These are phyloP conservation scores for Dujonia santamariae DNA, from an alignment of 1,139 yeast species.

Conservation along the genomic window DNA sequence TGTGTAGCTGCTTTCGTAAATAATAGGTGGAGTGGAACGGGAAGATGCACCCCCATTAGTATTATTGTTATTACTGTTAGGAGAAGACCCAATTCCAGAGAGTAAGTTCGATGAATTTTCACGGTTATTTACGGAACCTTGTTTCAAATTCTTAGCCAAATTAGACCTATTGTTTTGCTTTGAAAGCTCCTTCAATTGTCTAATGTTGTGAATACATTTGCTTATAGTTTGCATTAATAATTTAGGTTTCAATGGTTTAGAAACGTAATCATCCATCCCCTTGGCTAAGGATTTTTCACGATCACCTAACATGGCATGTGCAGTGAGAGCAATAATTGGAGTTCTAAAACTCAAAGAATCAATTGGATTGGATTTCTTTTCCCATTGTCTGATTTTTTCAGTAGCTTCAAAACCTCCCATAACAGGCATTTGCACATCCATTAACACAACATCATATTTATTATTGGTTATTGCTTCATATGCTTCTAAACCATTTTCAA, in stretches of 20 bases:
- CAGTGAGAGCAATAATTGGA: conserved; percentile 86
- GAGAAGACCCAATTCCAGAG: conserved; percentile 16
- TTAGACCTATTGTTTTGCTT: conserved; percentile 47
- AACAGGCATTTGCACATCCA: conserved; percentile 96
- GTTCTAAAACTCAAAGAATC: conserved; percentile 64
- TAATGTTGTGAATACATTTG: conserved; percentile 73
- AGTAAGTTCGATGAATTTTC: conserved; percentile 19
- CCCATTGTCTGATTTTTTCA: conserved; percentile 83
- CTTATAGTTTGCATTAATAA: conserved; percentile 78
- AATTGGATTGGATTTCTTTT: conserved; percentile 72
- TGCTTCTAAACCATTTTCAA: conserved; percentile 83
- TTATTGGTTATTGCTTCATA: conserved; percentile 67
- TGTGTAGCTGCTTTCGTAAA: conserved; percentile 2
- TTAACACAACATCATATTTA: conserved; percentile 74
- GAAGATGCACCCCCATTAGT: conserved; percentile 8
- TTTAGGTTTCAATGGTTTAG: conserved; percentile 84
- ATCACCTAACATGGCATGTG: conserved; percentile 91
- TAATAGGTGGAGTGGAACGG: conserved; percentile 5
- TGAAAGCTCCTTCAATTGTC: conserved; percentile 54
- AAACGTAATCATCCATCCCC: conserved; percentile 88
- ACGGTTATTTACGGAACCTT: conserved; percentile 28
- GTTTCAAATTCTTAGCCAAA: conserved; percentile 47
- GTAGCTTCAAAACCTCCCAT: conserved; percentile 96
- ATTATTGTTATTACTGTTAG: conserved; percentile 14
- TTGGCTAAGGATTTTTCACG: conserved; percentile 81